Base-by-base conservation (phyloP, 2,329 filamentous ascomycete genomes). In the Trichoderma oligosporum region DNA sequence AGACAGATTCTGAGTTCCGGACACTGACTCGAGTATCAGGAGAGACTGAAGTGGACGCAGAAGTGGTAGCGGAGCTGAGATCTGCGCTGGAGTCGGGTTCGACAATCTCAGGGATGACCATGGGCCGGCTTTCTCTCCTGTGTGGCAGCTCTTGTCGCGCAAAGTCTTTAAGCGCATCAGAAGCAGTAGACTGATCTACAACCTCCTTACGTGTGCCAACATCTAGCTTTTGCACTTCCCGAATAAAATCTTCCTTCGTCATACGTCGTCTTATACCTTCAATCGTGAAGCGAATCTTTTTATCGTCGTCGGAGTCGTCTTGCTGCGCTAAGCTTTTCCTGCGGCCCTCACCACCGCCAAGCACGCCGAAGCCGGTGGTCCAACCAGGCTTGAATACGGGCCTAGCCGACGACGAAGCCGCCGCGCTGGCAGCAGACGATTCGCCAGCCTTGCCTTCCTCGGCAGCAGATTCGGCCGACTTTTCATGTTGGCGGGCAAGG, bases 231-330 rank as follows among this genome's bases (percentile, higher is more conserved):
- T 85, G 83, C 66, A 94, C 85, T 67, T 90, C 84, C 45, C 80
- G 77, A 60, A 94, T 84, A 67, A 94, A 93, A 66, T 91, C 88
- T 4, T 86, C 83, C 72, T 92, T 92, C 61, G 82, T 91, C 82
- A 94, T 87, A 46, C 89, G 83, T 60, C 80, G 78, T 5, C 87
- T 87, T n/a, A 85, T 82, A 31, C 85, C 84, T 42, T 81, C 83
- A 61, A 93, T 88, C 1, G 86, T 91, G 71, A 92, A 93, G 12
- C 89, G 82, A 56, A 93, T 85, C 56, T 84, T 78, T 12, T 82
- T 80, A 62, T 92, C 88, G 58, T 92, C 88, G 2, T 82, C 78
- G 2, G 80, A 79, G n/a, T 80, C 74, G 3, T 74, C 67, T 11
- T 75, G 72, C 5, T 71, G 69, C 4, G 67, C 72, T 9, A 70